Conservation (phyloP, 2,329 filamentous ascomycete genomes). For the Sporothrix variecibatus region DNA sequence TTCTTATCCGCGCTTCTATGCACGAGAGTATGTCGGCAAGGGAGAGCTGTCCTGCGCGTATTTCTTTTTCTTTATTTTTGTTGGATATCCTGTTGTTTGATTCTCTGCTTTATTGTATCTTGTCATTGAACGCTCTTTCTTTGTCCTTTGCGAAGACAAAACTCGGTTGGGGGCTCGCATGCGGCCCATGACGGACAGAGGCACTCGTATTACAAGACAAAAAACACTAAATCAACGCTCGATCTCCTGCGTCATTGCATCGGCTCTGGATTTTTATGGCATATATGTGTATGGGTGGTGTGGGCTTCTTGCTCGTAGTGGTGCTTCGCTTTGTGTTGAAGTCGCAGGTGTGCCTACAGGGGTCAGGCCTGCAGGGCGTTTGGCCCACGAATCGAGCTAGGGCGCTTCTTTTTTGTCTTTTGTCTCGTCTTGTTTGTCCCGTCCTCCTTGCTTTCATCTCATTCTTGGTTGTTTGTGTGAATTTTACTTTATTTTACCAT, state of each 20-base stretch:
- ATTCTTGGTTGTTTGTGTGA: constrained; percentile 1
- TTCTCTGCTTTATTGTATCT: not conserved
- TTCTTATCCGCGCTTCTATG: constrained; percentile 25
- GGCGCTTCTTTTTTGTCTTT: constrained; percentile 14
- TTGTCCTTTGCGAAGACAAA: not conserved
- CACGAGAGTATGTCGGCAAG: constrained; percentile 5
- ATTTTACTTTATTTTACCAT: not conserved
- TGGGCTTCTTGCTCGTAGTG: not conserved
- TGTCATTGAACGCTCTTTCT: not conserved
- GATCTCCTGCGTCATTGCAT: not conserved
- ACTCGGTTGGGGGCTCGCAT: not conserved
- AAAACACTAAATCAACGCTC: not conserved
- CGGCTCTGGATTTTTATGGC: not conserved
- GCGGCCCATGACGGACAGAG: not conserved
- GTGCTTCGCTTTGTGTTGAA: not conserved
- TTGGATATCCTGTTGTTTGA: not conserved
- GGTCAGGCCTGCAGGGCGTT: constrained; percentile 1
- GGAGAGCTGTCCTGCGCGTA: constrained; percentile 4
- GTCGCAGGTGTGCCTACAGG: not conserved
- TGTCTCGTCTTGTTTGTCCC: constrained; percentile 10
- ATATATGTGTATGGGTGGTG: not conserved
- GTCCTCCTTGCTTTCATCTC: not conserved
- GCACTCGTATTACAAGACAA: not conserved
- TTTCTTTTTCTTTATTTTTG: not conserved
- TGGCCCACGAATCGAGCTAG: constrained; percentile 9